Base-by-base conservation (phyloP, 495 filamentous ascomycete genomes). In the Aspergillus avenaceus region DNA sequence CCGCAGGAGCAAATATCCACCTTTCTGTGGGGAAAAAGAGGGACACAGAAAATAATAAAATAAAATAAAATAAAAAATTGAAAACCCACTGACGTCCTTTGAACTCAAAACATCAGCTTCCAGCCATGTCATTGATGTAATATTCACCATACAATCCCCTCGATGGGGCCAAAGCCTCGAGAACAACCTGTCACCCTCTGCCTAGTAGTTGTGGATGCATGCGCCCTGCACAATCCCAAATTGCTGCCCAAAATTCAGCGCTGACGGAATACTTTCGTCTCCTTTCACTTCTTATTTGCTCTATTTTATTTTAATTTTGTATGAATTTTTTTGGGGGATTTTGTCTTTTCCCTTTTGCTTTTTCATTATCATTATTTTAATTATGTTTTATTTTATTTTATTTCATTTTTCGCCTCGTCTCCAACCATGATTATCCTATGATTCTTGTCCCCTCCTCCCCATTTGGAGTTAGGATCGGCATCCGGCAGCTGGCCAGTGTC, bases 231-330 rank as follows among this genome's bases (percentile, higher is more conserved):
- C 42, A 40, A 47, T 64, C 63, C 69, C 62, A 61, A 57, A 59
- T 65, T 66, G 69, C 65, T 67, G 70, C 70, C 69, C 65, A 63
- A 72, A 59, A 36, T 49, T 50, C 52, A 50, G 54, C 40, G 26
- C 52, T 43, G 34, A 42, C 38, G 9, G 29, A 38, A 28, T 38
- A 49, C 54, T 43, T 18, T 55, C 52, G 51, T 44, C 13, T 55
- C 54, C 45, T 44, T 47, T 54, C 47, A 52, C 50, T 40, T 59
- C 45, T 47, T 53, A 43, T 41, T 46, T n/a, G n/a, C n/a, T n/a
- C n/a, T n/a, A n/a, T n/a, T n/a, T n/a, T n/a, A n/a, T n/a, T n/a
- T n/a, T n/a, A n/a, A n/a, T n/a, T n/a, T n/a, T n/a, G n/a, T n/a
- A n/a, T n/a, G n/a, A n/a, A n/a, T n/a, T n/a, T n/a, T n/a, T n/a